These are phyloP conservation scores for Hura crepitans DNA, from an alignment of 441 rosid species.

Conservation along the genomic window DNA sequence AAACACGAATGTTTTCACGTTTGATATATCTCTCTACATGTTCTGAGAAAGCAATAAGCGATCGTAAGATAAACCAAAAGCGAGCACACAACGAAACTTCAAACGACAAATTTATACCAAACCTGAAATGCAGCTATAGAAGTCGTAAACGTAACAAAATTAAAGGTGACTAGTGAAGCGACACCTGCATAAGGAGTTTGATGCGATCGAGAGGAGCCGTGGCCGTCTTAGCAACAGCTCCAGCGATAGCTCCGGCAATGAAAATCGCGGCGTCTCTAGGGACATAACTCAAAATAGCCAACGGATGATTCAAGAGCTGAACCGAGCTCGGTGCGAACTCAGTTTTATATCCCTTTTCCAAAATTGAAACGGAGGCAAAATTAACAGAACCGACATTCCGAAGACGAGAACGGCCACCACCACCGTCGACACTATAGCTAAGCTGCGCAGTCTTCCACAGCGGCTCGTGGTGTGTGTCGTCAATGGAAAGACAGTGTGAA, in stretches of 20 bases:
- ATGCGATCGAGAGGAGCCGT: slow-evolving; percentile 97
- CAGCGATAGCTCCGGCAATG: slow-evolving; percentile 85
- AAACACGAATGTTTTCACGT: neutral
- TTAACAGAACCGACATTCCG: slow-evolving; percentile 27
- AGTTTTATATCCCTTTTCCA: slow-evolving; percentile 41
- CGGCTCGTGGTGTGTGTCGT: slow-evolving; percentile 17
- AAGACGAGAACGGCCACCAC: slow-evolving; percentile 4
- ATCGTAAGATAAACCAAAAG: neutral
- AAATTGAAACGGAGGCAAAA: slow-evolving; percentile 64
- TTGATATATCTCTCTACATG: neutral
- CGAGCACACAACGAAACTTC: neutral
- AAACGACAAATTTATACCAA: slow-evolving; percentile 10
- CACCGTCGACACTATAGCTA: neutral
- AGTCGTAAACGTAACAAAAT: neutral
- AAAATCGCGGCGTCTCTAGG: slow-evolving; percentile 75
- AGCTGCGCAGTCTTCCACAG: slow-evolving; percentile 23
- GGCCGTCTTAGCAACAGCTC: slow-evolving; percentile 88
- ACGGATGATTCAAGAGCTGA: slow-evolving; percentile 77
- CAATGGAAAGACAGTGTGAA: slow-evolving; percentile 29
- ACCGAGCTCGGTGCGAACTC: slow-evolving; percentile 56
- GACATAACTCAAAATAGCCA: slow-evolving; percentile 57
- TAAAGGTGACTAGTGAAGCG: neutral
- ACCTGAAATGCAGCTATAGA: neutral
- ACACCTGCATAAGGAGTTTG: slow-evolving; percentile 93
- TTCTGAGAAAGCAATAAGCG: neutral